Evolutionary conservation across 208 protist species (phyloP).

Genomic region (Crithidia brevicula): DNA sequence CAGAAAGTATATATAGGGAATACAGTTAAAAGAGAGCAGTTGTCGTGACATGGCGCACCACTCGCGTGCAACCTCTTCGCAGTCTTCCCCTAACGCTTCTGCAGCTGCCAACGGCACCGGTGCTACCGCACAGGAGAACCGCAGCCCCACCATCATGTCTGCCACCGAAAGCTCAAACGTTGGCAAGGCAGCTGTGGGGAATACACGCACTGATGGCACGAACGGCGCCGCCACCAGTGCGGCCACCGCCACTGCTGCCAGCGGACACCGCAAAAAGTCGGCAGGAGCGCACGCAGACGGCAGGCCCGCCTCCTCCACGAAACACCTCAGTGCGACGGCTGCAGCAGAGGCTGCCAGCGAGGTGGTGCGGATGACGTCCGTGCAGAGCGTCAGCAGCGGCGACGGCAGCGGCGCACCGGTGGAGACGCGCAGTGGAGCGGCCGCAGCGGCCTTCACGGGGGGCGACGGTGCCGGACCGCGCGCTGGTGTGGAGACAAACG

Average conservation of each 20-base stretch:
- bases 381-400: background rate
- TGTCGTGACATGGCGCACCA: background rate
- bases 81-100: background rate
- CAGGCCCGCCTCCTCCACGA: background rate
- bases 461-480: no score
- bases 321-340: background rate
- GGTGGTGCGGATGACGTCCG: background rate
- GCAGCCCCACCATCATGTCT: background rate
- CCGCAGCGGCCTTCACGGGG: background rate
- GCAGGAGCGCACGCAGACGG: background rate
- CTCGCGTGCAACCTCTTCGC: background rate
- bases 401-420: slow-evolving; percentile 3
- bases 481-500: background rate
- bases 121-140: background rate
- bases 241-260: background rate
- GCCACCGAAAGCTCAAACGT: slow-evolving; percentile 2
- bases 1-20: no score
- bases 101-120: background rate
- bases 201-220: background rate
- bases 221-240: background rate
- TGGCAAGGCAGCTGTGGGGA: background rate
- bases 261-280: background rate
- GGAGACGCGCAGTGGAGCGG: background rate
- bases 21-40: background rate
- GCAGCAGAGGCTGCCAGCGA: background rate